A percentile compares a stretch with the other conserved stretches of the same genome.
Evolutionary conservation across 2,329 filamentous ascomycete genomes (phyloP).

Genomic region (Chaetomium globosum): DNA sequence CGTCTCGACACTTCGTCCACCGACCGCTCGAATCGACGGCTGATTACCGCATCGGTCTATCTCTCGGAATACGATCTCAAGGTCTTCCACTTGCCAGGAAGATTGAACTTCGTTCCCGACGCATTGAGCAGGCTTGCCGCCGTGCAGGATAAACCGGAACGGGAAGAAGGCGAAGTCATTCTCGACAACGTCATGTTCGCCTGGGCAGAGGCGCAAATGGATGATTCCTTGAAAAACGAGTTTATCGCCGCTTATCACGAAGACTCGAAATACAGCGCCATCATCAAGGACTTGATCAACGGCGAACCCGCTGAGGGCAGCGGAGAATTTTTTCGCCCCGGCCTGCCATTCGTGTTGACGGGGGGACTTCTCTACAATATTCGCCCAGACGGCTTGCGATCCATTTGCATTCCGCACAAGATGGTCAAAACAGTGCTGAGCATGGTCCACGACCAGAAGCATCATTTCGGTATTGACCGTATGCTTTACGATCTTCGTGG

Average conservation of each 20-base stretch:
- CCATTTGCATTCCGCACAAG: neutral
- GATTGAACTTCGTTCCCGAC: neutral
- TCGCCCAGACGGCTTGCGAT: neutral
- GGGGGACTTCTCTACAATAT: neutral
- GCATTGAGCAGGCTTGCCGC: neutral
- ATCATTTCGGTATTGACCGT: neutral
- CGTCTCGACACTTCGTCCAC: neutral
- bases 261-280: neutral
- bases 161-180: neutral
- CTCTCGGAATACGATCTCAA: neutral
- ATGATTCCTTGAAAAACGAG: neutral
- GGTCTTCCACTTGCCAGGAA: neutral
- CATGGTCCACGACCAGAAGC: neutral
- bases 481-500: neutral
- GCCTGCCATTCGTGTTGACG: neutral
- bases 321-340: neutral
- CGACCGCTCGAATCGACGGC: neutral
- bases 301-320: neutral
- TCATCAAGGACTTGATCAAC: neutral
- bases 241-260: neutral
- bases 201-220: neutral
- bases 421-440: neutral
- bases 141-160: neutral
- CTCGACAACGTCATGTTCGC: neutral
- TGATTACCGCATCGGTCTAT: slow-evolving; percentile 6